A percentile compares a stretch with the other conserved stretches of the same genome.
These are phyloP conservation scores for Calonectria naviculata DNA, from an alignment of 2,329 filamentous ascomycete genomes.

Conservation along the genomic window DNA sequence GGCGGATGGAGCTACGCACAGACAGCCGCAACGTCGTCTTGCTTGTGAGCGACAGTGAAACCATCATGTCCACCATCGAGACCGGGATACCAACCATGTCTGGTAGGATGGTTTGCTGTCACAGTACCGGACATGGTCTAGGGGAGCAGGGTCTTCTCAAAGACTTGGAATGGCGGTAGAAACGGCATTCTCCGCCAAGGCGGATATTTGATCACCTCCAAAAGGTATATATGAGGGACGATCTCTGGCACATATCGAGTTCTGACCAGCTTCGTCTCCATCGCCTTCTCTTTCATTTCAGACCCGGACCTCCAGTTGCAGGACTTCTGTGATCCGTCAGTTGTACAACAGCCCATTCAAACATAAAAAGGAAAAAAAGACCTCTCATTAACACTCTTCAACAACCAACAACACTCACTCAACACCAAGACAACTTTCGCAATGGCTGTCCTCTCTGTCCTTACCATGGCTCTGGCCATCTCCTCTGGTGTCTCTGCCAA, in stretches of 20 bases:
- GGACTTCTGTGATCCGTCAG: slow-evolving; percentile 41
- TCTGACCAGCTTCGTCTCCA: slow-evolving; percentile 30
- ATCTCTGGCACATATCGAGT: slow-evolving; percentile 14
- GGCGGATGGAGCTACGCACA: slow-evolving; percentile 4
- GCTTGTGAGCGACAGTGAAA: slow-evolving; percentile 35
- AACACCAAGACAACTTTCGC: slow-evolving; percentile 9
- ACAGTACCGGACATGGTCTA: slow-evolving; percentile 16
- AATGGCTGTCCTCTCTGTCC: slow-evolving; percentile 40
- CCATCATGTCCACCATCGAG: slow-evolving; percentile 30
- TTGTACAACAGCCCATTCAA: slow-evolving; percentile 30
- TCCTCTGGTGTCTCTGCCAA: slow-evolving; percentile 29
- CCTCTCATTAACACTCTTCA: slow-evolving; percentile 12
- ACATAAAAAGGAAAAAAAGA: slow-evolving; percentile 3
- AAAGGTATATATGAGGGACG: slow-evolving; percentile 33
- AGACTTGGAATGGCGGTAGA: slow-evolving; percentile 4
- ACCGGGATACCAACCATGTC: slow-evolving; percentile 29
- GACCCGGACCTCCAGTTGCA: slow-evolving; percentile 39
- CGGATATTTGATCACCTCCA: neutral
- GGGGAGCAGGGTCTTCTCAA: slow-evolving; percentile 21
- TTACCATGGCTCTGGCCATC: slow-evolving; percentile 42
- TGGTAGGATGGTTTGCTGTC: slow-evolving; percentile 29
- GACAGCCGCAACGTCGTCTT: slow-evolving; percentile 20
- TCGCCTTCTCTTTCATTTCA: slow-evolving; percentile 38
- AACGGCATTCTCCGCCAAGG: slow-evolving; percentile 13
- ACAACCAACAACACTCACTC: slow-evolving; percentile 10